Evolutionary conservation across 2,329 filamentous ascomycete genomes (phyloP).

Genomic region (Scedosporium minutisporum): DNA sequence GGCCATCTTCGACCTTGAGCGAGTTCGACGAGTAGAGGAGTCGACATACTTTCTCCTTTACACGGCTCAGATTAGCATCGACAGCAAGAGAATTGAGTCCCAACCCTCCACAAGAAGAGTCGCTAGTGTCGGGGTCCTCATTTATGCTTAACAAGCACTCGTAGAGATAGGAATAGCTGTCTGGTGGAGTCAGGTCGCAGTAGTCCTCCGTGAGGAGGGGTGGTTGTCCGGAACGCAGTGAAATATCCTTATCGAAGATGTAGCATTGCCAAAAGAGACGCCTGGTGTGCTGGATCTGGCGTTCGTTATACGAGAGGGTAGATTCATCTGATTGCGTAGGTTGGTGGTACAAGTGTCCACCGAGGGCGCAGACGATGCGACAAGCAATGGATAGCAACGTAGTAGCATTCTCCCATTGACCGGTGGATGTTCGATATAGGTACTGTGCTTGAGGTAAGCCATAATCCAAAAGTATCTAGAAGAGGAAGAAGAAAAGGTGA

Average conservation of each 20-base stretch:
- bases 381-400: conserved; percentile 25
- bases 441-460: conserved; percentile 17
- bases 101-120: background rate
- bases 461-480: background rate
- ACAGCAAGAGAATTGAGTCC: background rate
- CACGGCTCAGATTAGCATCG: conserved; percentile 30
- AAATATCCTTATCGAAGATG: conserved; percentile 44
- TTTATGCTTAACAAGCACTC: conserved; percentile 22
- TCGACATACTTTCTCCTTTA: conserved; percentile 40
- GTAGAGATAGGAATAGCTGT: conserved; percentile 24
- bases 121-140: background rate
- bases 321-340: background rate
- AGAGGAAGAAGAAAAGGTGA: background rate
- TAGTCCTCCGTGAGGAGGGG: conserved; percentile 39
- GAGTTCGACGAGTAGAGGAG: conserved; percentile 40
- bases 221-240: conserved; percentile 42
- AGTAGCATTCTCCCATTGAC: conserved; percentile 18
- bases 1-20: conserved; percentile 40
- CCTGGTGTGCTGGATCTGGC: conserved; percentile 23
- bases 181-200: conserved; percentile 41
- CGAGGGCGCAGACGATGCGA: conserved; percentile 38
- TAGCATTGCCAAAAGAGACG: conserved; percentile 47
- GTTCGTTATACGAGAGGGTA: conserved; percentile 14
- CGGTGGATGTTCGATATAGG: conserved; percentile 33
- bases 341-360: conserved; percentile 26